These are phyloP conservation scores for Neofusicoccum sp. DNA, from an alignment of 2,329 filamentous ascomycete genomes.

Conservation along the genomic window DNA sequence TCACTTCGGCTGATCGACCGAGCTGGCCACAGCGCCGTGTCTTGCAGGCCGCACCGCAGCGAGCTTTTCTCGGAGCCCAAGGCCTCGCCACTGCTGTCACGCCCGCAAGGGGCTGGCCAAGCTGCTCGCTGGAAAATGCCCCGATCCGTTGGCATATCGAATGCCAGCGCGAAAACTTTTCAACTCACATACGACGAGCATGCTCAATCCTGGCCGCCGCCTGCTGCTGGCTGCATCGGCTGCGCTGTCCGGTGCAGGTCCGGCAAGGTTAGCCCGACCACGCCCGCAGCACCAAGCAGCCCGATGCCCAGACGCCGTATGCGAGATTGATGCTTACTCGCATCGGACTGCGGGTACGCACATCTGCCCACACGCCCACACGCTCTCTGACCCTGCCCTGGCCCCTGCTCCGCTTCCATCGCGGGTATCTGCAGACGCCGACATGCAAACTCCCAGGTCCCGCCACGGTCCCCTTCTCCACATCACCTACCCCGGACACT, in stretches of 20 bases:
- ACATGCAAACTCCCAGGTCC: background rate
- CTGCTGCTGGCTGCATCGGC: constrained; percentile 6
- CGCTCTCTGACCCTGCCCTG: background rate
- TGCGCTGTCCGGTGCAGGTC: background rate
- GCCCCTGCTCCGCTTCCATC: background rate
- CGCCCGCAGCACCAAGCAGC: background rate
- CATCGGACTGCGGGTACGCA: constrained; percentile 8
- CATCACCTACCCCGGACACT: background rate
- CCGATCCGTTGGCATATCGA: background rate
- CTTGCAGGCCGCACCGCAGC: constrained; percentile 7
- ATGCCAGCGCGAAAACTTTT: constrained; percentile 8
- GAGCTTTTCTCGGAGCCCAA: constrained; percentile 3
- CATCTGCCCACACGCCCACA: background rate
- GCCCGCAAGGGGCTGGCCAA: background rate
- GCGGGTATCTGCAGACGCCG: constrained; percentile 9
- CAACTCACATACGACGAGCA: background rate
- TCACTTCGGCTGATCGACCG: constrained; percentile 17
- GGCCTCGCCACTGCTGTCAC: constrained; percentile 1
- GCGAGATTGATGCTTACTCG: constrained; percentile 3
- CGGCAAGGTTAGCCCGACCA: constrained; percentile 2
- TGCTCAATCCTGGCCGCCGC: background rate
- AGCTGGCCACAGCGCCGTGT: constrained; percentile 15
- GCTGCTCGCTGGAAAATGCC: constrained; percentile 1
- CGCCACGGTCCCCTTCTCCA: background rate
- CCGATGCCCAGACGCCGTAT: background rate